Evolutionary conservation across 805 yeast genomes (phyloP), one percentile per base, ranked within the genome.

Genomic region (Maudiozyma serrabonitensis): DNA sequence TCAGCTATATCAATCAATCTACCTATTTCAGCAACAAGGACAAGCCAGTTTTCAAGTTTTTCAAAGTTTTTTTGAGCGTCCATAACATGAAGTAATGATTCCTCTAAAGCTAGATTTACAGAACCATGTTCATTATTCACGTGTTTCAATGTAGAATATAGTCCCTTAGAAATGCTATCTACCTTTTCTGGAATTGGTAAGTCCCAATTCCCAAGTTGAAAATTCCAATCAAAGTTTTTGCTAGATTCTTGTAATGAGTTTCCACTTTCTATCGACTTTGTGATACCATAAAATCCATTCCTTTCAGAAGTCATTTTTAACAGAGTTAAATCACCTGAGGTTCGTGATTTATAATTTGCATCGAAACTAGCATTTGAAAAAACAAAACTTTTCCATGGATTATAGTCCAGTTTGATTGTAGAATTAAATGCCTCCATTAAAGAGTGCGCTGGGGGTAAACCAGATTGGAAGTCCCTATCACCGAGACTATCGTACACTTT

Each of bases 141-240:
- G 4, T 61, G 60, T 54, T 78, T 81, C 52, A 84, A 66, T 1
- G 78, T 60, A 4, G 70, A 68, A 59, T 83, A 87, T 2, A 82
- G 64, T 2, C 71, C 67, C 42, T 75, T 75, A 43, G 77, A 71
- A 39, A 72, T 76, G 0, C 69, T 63, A 0, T 48, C 46, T 0
- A 75, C 60, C 0, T 51, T 54, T 2, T 58, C 61, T 1, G 81
- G 72, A 0, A 61, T 52, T 0, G 95, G 87, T 1, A 85, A 52
- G 48, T 83, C 84, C 97, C 97, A 90, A 46, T 78, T 76, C 41
- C 75, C 77, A 40, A 90, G 64, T 58, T 84, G 84, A 88, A 96
- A 83, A 0, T 81, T 77, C 79, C 88, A 81, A 50, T 76, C 80
- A 60, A 75, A 84, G 1, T 65, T 50, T 23, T 63, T 62, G 11